Conservation (phyloP, 495 filamentous ascomycete genomes). For the Lasiosphaeria miniovina region DNA sequence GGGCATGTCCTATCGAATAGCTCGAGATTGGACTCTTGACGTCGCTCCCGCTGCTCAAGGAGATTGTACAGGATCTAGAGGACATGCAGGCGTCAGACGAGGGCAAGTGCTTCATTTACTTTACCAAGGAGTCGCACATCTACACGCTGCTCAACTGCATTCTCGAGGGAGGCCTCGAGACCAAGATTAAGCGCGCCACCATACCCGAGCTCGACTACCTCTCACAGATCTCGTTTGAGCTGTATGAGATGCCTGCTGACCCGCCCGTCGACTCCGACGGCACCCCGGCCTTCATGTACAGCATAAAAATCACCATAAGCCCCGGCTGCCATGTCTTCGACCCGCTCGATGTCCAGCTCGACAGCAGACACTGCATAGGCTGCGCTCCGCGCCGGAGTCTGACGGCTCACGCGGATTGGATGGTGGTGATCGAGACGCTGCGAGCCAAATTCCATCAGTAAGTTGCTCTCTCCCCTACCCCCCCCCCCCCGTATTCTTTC, state of each 20-base stretch:
- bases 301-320: constrained; percentile 91
- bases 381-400: constrained; percentile 84
- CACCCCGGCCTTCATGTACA: constrained; percentile 71
- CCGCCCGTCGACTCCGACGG: constrained; percentile 42
- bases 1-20: constrained; percentile 21
- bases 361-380: constrained; percentile 91
- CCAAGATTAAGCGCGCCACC: constrained; percentile 81
- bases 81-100: constrained; percentile 91
- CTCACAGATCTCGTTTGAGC: constrained; percentile 95
- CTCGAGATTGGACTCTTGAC: constrained; percentile 95
- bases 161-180: constrained; percentile 89
- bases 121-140: constrained; percentile 98
- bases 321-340: constrained; percentile 96
- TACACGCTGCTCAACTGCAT: constrained; percentile 98
- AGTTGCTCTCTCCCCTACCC: constrained; percentile 30
- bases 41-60: constrained; percentile 85
- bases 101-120: constrained; percentile 96
- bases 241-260: constrained; percentile 89
- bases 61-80: constrained; percentile 95
- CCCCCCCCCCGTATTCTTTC: not conserved
- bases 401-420: constrained; percentile 93
- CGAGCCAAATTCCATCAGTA: constrained; percentile 92
- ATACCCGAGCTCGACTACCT: constrained; percentile 98
- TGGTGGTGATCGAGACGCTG: constrained; percentile 87
- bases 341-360: constrained; percentile 90